Conservation (phyloP, 2,329 filamentous ascomycete species). For the Ascochyta lentis region DNA sequence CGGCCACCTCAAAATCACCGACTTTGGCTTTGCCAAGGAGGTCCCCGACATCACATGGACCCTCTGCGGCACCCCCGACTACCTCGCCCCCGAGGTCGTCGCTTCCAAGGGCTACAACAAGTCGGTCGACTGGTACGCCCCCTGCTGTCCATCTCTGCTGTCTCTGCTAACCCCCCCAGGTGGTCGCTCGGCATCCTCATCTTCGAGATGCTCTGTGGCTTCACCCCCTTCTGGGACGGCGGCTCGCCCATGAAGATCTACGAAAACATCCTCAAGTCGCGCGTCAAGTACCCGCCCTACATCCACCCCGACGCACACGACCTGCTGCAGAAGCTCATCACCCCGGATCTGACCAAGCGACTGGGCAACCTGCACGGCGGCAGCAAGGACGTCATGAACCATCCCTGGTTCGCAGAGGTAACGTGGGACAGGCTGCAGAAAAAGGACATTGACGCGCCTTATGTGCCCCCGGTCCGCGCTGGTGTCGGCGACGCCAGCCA, state of each 20-base stretch:
- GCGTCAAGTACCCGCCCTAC: conserved; percentile 96
- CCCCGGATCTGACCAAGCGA: conserved; percentile 90
- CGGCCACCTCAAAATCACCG: conserved; percentile 94
- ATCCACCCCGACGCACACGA: conserved; percentile 94
- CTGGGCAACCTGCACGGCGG: conserved; percentile 93
- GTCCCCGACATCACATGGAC: conserved; percentile 99
- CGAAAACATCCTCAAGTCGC: conserved; percentile 96
- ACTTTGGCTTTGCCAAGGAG: conserved; percentile 98
- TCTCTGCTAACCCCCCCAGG: conserved; percentile 60
- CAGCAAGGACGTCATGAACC: conserved; percentile 89
- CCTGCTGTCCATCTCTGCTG: not conserved
- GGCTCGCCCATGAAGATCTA: conserved; percentile 99
- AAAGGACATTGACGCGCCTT: conserved; percentile 98
- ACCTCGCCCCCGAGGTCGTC: conserved; percentile 97
- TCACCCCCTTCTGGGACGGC: conserved; percentile 98
- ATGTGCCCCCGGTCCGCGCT: conserved; percentile 93
- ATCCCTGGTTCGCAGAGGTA: conserved; percentile 96
- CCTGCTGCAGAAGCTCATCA: conserved; percentile 90
- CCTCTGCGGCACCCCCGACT: conserved; percentile 95
- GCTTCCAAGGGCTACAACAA: conserved; percentile 99
- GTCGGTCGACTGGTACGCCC: conserved; percentile 90
- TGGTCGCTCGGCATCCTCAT: conserved; percentile 98
- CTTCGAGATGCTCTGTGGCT: conserved; percentile 99
- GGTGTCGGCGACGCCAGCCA: conserved; percentile 95
- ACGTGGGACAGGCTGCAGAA: conserved; percentile 94